Evolutionary conservation across 2,329 filamentous ascomycete species (phyloP), one percentile per base, ranked within the genome.

Genomic region (Lasiodiplodia citricola): DNA sequence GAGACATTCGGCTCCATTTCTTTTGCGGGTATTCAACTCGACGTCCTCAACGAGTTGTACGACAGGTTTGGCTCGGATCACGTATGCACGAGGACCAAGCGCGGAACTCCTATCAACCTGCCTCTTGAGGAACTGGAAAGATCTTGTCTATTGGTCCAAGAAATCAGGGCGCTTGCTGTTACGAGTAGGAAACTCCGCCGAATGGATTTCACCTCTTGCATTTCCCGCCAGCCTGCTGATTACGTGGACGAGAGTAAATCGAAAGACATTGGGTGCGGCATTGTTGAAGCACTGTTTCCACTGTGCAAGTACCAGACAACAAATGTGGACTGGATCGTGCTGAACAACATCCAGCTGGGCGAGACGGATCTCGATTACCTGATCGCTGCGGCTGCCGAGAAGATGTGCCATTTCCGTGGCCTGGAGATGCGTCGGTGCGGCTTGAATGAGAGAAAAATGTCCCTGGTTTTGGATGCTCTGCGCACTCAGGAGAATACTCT

Each of bases 361-460:
- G 90, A 92, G 66, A 88, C 88, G 0, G 91, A 92, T 77, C 80
- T 92, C 66, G 90, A 92, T 70, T 87, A 87, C 72, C 74, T 91
- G 56, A 88, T 91, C 55, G 89, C 89, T 71, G 89, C 90, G n/a
- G 87, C 90, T 11, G 89, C 90, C 1, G 88, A 91, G 70, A 84
- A 86, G 71, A 83, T 82, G 31, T 90, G 89, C 68, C 88, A 90
- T 73, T 82, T 92, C 66, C 87, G 90, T 58, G 90, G 89, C 1
- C 82, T 92, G 21, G 90, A 92, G 73, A 83, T 91, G 67, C 88
- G 88, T 63, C 85, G 87, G 55, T 92, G 90, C 73, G 86, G 85
- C 8, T 76, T 89, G 57, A 87, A 81, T 25, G 87, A 89, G 73
- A 81, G 87, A 35, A 84, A 83, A n/a, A 79, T 89, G 68, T 84